Evolutionary conservation across 2,329 filamentous ascomycete species (phyloP).

Genomic region (Penicillium sp.): DNA sequence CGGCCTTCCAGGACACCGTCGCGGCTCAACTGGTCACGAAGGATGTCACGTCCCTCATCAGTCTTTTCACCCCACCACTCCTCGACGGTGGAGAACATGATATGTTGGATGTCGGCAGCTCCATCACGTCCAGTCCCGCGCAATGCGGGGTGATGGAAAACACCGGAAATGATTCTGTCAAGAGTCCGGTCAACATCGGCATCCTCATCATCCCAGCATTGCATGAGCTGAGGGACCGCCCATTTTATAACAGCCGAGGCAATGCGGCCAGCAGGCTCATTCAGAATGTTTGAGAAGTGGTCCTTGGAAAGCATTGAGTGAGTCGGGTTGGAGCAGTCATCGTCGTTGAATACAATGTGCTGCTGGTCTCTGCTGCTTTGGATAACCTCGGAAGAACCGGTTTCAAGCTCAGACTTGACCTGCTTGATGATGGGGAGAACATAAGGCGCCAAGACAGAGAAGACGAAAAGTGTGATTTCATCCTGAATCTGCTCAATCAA

Average conservation of each 20-base stretch:
- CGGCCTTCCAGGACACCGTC: conserved; percentile 70
- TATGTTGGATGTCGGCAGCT: conserved; percentile 64
- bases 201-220: conserved; percentile 76
- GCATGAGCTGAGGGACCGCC: conserved; percentile 84
- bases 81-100: conserved; percentile 76
- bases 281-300: conserved; percentile 86
- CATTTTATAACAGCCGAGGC: conserved; percentile 75
- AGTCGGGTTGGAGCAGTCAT: conserved; percentile 73
- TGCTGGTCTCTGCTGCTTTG: conserved; percentile 79
- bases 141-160: conserved; percentile 85
- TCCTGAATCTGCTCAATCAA: conserved; percentile 83
- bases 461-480: conserved; percentile 83
- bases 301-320: conserved; percentile 97
- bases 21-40: conserved; percentile 71
- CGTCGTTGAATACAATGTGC: conserved; percentile 79
- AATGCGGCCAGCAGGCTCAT: conserved; percentile 80
- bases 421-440: conserved; percentile 80
- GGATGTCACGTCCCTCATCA: conserved; percentile 59
- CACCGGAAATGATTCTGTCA: conserved; percentile 72
- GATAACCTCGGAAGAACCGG: conserved; percentile 83
- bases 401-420: conserved; percentile 80
- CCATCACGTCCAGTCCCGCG: conserved; percentile 67
- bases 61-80: conserved; percentile 75
- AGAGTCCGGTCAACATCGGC: conserved; percentile 67
- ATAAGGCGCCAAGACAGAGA: conserved; percentile 85